phyloP scores from a whole-genome alignment of 495 filamentous ascomycete species.

The Acidomyces sp. region DNA sequence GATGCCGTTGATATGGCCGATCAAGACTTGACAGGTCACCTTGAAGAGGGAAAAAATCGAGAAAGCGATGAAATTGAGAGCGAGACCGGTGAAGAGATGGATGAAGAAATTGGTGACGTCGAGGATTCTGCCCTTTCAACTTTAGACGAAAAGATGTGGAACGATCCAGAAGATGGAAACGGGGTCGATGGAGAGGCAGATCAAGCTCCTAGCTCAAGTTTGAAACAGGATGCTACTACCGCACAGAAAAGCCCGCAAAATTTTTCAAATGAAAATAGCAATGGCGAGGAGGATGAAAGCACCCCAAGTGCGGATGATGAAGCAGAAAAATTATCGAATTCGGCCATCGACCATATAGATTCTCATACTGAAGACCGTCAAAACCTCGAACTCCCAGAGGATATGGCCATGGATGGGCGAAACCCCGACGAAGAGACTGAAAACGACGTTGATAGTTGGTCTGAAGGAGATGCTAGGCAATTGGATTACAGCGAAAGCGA shows the following conservation, averaged over 20 bases:
- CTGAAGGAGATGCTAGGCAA: slow-evolving; percentile 50
- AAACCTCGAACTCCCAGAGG: slow-evolving; percentile 51
- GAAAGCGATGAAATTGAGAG: slow-evolving; percentile 46
- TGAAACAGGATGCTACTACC: slow-evolving; percentile 50
- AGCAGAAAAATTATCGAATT: slow-evolving; percentile 46
- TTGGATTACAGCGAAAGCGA: too few relatives aligned
- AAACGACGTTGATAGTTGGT: slow-evolving; percentile 41
- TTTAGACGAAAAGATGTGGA: slow-evolving; percentile 97
- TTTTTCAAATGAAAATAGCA: slow-evolving; percentile 30
- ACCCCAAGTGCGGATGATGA: slow-evolving; percentile 48
- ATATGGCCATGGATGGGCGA: slow-evolving; percentile 55
- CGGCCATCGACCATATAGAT: slow-evolving; percentile 54
- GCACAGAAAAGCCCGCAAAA: slow-evolving; percentile 47
- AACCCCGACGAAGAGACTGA: slow-evolving; percentile 46
- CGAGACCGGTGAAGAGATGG: slow-evolving; percentile 46
- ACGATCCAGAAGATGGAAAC: slow-evolving; percentile 62
- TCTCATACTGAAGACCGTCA: slow-evolving; percentile 61
- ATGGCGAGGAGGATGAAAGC: slow-evolving; percentile 39
- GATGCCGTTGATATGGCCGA: slow-evolving; percentile 94
- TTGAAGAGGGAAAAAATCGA: slow-evolving; percentile 43
- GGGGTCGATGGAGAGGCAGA: slow-evolving; percentile 76
- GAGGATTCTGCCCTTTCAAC: slow-evolving; percentile 77
- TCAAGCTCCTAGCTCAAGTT: slow-evolving; percentile 45
- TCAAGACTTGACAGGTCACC: slow-evolving; percentile 71
- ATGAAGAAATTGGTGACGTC: slow-evolving; percentile 80